Conservation (phyloP, 345 rosid species). For the Eucalyptus marginata region DNA sequence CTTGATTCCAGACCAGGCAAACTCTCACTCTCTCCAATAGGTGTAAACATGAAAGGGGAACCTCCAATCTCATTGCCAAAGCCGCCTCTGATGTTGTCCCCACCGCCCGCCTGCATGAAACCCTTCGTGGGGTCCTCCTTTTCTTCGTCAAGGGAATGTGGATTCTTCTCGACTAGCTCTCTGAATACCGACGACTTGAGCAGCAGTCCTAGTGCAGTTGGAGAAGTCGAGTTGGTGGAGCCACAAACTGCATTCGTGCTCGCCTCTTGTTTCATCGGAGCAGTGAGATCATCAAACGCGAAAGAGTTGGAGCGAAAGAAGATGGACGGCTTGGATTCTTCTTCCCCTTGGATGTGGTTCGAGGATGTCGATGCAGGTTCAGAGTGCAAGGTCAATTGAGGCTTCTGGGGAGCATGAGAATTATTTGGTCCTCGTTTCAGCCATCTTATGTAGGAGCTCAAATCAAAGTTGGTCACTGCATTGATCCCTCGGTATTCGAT, state of each 20-base stretch:
- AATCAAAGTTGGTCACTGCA: conserved; percentile 42
- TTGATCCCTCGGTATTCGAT: conserved; percentile 37
- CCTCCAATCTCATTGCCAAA: not conserved
- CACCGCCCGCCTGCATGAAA: not conserved
- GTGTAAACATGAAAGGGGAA: not conserved
- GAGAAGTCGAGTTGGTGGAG: conserved; percentile 6
- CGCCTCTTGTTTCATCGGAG: not conserved
- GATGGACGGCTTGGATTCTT: not conserved
- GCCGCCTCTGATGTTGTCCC: not conserved
- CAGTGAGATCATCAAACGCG: conserved; percentile 5
- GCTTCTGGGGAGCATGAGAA: not conserved
- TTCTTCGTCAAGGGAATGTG: not conserved
- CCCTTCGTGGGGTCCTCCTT: not conserved
- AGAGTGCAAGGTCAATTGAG: not conserved
- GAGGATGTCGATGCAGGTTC: not conserved
- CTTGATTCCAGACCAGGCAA: conserved; percentile 9
- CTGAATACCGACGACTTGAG: conserved; percentile 44
- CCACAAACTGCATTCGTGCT: not conserved
- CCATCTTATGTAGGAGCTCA: conserved; percentile 39
- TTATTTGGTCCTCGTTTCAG: conserved; percentile 20
- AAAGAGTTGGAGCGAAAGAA: not conserved
- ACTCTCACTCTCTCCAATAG: not conserved
- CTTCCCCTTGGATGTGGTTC: not conserved
- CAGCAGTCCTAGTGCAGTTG: conserved; percentile 48
- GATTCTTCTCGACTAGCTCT: conserved; percentile 41